Percentiles rank a stretch among this genome's conserved stretches.
Evolutionary conservation across 352 stramenopile species (phyloP).

Genomic region (Aphanomyces stellatus): DNA sequence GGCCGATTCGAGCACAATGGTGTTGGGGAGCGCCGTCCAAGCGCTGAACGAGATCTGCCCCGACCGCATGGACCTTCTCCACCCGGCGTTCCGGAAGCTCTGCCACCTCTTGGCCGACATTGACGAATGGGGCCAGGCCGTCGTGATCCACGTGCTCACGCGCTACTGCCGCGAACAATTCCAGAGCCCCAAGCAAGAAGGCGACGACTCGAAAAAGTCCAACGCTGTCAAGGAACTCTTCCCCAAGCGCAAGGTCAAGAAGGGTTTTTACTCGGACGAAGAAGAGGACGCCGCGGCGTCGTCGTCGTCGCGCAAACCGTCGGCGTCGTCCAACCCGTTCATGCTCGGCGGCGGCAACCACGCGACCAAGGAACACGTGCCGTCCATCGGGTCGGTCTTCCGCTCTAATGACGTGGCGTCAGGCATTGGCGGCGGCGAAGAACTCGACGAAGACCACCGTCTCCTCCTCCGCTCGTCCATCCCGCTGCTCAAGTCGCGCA

Average conservation of each 20-base stretch:
- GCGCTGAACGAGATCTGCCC: constrained; percentile 95
- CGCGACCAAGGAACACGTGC: constrained; percentile 32
- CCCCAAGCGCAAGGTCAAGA: constrained; percentile 65
- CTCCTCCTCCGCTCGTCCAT: constrained; percentile 92
- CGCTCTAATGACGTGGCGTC: constrained; percentile 55
- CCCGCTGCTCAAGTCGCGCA: constrained; percentile 94
- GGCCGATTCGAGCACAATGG: constrained; percentile 94
- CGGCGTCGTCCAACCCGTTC: constrained; percentile 38
- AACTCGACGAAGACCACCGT: constrained; percentile 95
- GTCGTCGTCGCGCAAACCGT: constrained; percentile 23
- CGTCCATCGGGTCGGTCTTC: constrained; percentile 69
- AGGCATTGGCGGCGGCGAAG: constrained; percentile 51
- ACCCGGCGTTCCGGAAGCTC: constrained; percentile 93
- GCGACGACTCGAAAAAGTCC: not conserved
- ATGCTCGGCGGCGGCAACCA: constrained; percentile 24
- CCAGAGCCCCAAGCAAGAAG: constrained; percentile 68
- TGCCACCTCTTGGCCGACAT: constrained; percentile 97
- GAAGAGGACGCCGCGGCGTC: constrained; percentile 86
- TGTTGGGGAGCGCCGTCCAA: constrained; percentile 92
- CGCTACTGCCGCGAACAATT: constrained; percentile 97
- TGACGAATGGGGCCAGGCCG: constrained; percentile 98
- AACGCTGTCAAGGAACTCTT: constrained; percentile 51
- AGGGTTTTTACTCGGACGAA: constrained; percentile 96
- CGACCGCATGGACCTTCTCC: constrained; percentile 90
- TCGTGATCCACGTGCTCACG: constrained; percentile 90